A percentile compares a stretch with the other conserved stretches of the same genome.
phyloP scores from a whole-genome alignment of 352 stramenopile genomes.

The Achlya hypogyna region DNA sequence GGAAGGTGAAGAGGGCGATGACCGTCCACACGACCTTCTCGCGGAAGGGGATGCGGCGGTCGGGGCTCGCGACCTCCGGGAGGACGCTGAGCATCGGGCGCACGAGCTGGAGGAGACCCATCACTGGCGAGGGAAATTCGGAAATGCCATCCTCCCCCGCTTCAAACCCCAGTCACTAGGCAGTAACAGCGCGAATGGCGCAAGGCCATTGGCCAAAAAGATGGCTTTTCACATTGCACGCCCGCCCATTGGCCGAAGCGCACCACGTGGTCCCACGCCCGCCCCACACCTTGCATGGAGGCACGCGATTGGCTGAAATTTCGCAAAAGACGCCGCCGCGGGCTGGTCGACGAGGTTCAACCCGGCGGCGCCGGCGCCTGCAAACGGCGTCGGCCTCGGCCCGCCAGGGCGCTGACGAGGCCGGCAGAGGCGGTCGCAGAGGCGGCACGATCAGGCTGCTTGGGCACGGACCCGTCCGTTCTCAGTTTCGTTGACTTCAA shows the following conservation, averaged over 20 bases:
- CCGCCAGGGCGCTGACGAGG: too few relatives aligned
- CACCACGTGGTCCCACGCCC: not conserved
- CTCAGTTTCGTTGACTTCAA: too few relatives aligned
- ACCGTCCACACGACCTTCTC: conserved; percentile 99
- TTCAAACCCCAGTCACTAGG: not conserved
- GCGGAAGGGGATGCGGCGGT: conserved; percentile 97
- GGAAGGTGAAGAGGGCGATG: conserved; percentile 99
- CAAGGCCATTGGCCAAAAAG: not conserved
- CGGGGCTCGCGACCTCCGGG: conserved; percentile 94
- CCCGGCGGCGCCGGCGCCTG: not conserved
- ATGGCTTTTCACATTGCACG: not conserved
- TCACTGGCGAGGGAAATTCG: conserved; percentile 23
- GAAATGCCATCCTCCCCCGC: not conserved
- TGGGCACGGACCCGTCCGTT: too few relatives aligned
- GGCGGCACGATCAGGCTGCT: too few relatives aligned
- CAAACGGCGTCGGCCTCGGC: too few relatives aligned
- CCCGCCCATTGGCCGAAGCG: not conserved
- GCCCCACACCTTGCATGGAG: not conserved
- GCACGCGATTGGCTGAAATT: not conserved
- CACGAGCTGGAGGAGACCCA: conserved; percentile 98
- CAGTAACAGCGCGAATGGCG: not conserved
- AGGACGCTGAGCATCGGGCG: conserved; percentile 97
- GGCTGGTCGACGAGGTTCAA: not conserved
- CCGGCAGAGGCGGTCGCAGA: too few relatives aligned
- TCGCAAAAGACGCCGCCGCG: not conserved